Base-by-base conservation (phyloP, 2,329 filamentous ascomycete genomes). In the Aspergillus phoenicis region DNA sequence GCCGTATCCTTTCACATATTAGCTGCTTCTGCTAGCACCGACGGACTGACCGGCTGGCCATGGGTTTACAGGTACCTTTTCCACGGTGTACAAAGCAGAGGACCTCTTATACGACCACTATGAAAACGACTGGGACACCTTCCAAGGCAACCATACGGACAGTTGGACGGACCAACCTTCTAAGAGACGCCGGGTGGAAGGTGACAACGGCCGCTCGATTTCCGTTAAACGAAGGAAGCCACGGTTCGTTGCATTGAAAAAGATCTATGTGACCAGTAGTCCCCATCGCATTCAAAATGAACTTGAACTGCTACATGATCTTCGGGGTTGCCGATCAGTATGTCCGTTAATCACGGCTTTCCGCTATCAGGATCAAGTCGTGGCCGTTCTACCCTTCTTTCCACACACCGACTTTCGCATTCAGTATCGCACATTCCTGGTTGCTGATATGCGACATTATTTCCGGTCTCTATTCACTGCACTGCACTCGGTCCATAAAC, bases 331-430 rank as follows among this genome's bases (percentile, higher is more conserved):
- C 62, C 84, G 87, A 41, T 92, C 91, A 2, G 93, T 99, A 26
- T 98, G 95, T 69, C 94, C 95, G 36, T 85, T 99, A 20, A 96
- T 99, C 75, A 99, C 95, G 6, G 94, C 95, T n/a, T 98, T 98
- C 74, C 89, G 95, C 59, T 85, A 93, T 68, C 90, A 92, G 61
- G 95, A 99, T 73, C 95, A 99, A 77, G 95, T 99, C 41, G 88
- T 98, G 48, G 94, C 95, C 56, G 89, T 99, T 36, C 84, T 99
- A 24, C 95, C 95, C 0, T 99, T 97, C 80, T 99, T 97, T 75
- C 89, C 91, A 63, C 95, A 99, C 77, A 89, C 90, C 63, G 95
- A 99, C 79, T 99, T 99, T 78, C 87, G 95, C 52, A 72, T 80
- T 64, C 97, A 98, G 81, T 99, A 97, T 73, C 89, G 93, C 57